These are phyloP conservation scores for Aspergillus eucalypticola DNA, from an alignment of 2,329 filamentous ascomycete genomes.

Conservation along the genomic window DNA sequence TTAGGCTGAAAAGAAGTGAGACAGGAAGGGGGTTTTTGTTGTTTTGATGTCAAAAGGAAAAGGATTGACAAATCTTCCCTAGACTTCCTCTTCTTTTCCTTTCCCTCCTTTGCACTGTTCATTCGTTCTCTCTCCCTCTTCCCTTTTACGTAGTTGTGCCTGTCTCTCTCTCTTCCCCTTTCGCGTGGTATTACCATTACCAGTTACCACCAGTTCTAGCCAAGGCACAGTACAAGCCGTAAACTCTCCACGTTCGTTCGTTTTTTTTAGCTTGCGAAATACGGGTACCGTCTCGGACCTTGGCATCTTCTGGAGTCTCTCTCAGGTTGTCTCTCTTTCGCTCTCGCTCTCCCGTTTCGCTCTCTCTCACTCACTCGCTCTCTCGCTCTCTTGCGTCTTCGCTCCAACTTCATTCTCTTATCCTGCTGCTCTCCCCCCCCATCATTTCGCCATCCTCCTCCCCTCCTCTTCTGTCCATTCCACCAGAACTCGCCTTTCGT, in stretches of 20 bases:
- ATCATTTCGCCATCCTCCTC: conserved; percentile 9
- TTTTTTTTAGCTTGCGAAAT: not conserved
- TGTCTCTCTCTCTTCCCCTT: conserved; percentile 5
- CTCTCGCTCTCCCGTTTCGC: not conserved
- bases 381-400: not conserved
- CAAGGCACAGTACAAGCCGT: not conserved
- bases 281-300: not conserved
- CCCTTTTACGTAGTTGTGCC: not conserved
- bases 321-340: not conserved
- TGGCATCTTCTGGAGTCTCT: conserved; percentile 4
- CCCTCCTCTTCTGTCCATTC: not conserved
- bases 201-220: not conserved
- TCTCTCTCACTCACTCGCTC: conserved; percentile 5
- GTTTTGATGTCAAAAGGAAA: conserved; percentile 2
- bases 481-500: not conserved
- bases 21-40: conserved; percentile 2
- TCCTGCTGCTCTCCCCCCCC: conserved; percentile 6
- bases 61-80: not conserved
- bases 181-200: not conserved
- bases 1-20: not conserved
- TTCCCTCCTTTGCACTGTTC: not conserved
- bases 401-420: conserved; percentile 3
- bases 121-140: not conserved
- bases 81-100: conserved; percentile 3
- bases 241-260: not conserved